Evolutionary conservation across 202 grass and related monocot species (phyloP).

Genomic region (Carex arenaria): DNA sequence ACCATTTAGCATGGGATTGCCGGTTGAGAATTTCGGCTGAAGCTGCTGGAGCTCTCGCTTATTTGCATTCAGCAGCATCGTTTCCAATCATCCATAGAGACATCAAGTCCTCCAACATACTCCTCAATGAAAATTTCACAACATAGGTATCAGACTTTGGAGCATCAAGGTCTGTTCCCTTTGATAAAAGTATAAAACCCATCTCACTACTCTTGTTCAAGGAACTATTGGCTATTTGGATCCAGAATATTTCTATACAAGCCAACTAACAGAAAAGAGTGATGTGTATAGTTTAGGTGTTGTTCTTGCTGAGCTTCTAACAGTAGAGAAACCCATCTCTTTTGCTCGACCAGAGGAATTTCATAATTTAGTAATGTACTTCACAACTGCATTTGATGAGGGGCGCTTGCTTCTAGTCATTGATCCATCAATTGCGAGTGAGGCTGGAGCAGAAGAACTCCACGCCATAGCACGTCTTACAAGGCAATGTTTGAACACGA

Average conservation of each 20-base stretch:
- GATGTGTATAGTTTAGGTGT: constrained; percentile 11
- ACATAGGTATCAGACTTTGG: constrained; percentile 37
- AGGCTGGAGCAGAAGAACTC: constrained; percentile 39
- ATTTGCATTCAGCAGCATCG: too few species aligned
- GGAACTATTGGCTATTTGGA: too few species aligned
- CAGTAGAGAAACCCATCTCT: constrained; percentile 37
- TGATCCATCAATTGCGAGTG: constrained; percentile 27
- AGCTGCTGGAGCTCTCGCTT: too few species aligned
- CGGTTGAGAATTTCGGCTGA: too few species aligned
- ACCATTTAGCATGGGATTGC: too few species aligned
- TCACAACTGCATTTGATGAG: constrained; percentile 36
- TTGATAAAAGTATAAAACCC: constrained; percentile 21
- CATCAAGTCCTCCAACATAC: constrained; percentile 33
- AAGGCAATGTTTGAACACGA: constrained; percentile 43
- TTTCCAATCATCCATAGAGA: not conserved
- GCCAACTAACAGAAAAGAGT: too few species aligned
- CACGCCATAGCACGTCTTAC: constrained; percentile 34
- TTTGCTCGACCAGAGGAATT: constrained; percentile 37
- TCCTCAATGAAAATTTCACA: constrained; percentile 20
- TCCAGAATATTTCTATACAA: too few species aligned
- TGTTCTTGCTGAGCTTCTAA: constrained; percentile 21
- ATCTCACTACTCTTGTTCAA: too few species aligned
- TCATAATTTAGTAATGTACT: constrained; percentile 48
- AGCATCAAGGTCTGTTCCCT: constrained; percentile 31
- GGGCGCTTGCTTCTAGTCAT: constrained; percentile 29